These are phyloP conservation scores for Camellia granthamiana DNA, from an alignment of 148 eudicot species.

Conservation along the genomic window DNA sequence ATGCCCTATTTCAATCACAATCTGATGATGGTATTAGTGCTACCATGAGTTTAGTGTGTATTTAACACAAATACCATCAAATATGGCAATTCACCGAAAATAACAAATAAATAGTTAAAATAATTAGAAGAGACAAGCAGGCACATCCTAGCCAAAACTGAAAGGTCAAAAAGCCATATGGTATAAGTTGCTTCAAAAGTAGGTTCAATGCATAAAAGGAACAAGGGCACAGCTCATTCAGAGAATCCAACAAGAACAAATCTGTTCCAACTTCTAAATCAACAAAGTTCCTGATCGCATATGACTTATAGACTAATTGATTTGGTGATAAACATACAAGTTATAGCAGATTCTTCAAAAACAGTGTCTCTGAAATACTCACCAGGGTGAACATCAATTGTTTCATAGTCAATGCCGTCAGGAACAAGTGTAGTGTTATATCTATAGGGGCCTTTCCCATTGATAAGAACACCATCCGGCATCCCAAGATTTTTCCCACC, in stretches of 20 bases:
- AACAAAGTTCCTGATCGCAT: not conserved
- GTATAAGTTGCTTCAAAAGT: not conserved
- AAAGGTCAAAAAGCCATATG: not conserved
- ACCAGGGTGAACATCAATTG: slow-evolving; percentile 87
- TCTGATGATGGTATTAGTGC: not conserved
- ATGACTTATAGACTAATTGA: not conserved
- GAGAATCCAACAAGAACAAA: not conserved
- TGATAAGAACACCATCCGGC: slow-evolving; percentile 96
- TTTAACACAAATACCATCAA: not conserved
- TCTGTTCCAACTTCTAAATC: not conserved
- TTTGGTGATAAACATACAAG: not conserved
- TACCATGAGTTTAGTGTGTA: not conserved
- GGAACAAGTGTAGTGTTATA: slow-evolving; percentile 85
- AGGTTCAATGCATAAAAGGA: not conserved
- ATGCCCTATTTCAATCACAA: not conserved
- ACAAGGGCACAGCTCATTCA: not conserved
- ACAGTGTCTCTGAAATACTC: not conserved
- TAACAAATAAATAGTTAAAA: not conserved
- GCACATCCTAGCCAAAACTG: not conserved
- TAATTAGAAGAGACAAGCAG: not conserved
- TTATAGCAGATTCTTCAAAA: not conserved
- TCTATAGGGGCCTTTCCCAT: slow-evolving; percentile 93
- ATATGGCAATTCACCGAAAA: not conserved
- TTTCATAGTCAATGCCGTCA: slow-evolving; percentile 84
- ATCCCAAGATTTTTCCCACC: slow-evolving; percentile 84